phyloP scores from a whole-genome alignment of 352 stramenopile genomes.

The Phytophthora hibernalis region DNA sequence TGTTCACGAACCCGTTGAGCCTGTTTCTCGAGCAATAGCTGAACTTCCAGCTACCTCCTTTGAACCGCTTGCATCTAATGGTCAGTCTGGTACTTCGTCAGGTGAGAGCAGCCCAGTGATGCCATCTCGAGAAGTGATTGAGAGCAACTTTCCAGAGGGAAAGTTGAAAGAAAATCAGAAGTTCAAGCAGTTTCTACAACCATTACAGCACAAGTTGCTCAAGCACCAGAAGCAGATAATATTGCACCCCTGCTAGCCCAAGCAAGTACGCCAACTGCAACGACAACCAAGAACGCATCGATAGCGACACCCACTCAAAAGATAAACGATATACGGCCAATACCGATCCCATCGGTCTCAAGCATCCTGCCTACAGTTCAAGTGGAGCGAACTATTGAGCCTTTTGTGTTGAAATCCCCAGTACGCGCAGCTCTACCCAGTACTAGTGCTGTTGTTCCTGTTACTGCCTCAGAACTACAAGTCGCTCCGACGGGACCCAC shows the following conservation, averaged over 20 bases:
- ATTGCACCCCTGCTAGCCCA: background rate
- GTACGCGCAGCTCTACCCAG: background rate
- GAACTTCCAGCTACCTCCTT: background rate
- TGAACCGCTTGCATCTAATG: background rate
- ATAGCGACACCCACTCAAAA: background rate
- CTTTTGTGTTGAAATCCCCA: conserved; percentile 21
- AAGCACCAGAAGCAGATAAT: background rate
- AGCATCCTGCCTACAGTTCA: conserved; percentile 30
- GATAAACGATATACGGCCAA: background rate
- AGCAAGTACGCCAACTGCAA: background rate
- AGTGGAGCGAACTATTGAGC: conserved; percentile 19
- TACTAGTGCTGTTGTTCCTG: background rate
- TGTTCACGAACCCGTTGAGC: background rate
- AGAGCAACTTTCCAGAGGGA: background rate
- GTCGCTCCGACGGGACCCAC: background rate
- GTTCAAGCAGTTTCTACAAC: background rate
- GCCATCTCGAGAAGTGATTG: background rate
- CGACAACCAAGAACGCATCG: background rate
- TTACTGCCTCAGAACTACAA: background rate
- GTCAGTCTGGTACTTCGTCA: background rate
- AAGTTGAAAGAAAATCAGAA: background rate
- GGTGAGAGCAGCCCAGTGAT: conserved; percentile 6
- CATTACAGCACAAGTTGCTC: background rate
- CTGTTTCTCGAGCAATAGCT: background rate
- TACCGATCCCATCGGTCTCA: conserved; percentile 17